Conservation (phyloP, 2,329 filamentous ascomycete species). For the Sclerotinia nivalis region DNA sequence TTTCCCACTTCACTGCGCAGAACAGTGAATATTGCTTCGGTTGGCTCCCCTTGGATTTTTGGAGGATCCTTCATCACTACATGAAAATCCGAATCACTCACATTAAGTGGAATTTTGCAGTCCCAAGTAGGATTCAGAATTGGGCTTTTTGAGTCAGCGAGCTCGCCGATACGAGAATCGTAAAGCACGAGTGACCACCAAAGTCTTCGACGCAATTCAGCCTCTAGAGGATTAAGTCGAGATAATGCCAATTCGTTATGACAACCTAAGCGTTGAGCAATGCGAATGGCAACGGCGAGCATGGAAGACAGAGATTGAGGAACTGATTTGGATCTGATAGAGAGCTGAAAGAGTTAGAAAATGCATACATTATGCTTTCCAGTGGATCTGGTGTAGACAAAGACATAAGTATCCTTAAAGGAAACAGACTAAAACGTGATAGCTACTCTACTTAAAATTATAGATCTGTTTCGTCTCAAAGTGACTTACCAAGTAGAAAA, state of each 20-base stretch:
- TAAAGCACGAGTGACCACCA: constrained; percentile 74
- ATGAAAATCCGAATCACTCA: constrained; percentile 62
- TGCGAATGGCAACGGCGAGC: constrained; percentile 65
- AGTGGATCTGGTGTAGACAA: neutral
- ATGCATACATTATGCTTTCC: neutral
- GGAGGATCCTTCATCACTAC: constrained; percentile 57
- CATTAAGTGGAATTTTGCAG: constrained; percentile 59
- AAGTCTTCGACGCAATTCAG: constrained; percentile 68
- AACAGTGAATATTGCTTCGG: constrained; percentile 61
- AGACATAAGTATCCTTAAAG: no score
- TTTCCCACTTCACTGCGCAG: constrained; percentile 58
- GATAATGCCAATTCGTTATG: constrained; percentile 59
- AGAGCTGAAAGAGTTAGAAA: constrained; percentile 34
- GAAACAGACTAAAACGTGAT: no score
- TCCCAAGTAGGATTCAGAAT: constrained; percentile 50
- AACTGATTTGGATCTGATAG: constrained; percentile 47
- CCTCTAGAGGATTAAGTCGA: constrained; percentile 56
- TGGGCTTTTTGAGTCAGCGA: constrained; percentile 52
- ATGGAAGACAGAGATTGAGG: constrained; percentile 62
- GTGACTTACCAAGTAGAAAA: constrained; percentile 53
- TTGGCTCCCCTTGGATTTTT: constrained; percentile 51
- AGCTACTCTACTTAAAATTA: no score
- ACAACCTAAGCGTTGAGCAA: constrained; percentile 68
- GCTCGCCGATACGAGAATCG: constrained; percentile 68
- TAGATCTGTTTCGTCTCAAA: no score